These are phyloP conservation scores for Dioszegia aurantiaca DNA, from an alignment of 768 basidiomycete genomes.

Conservation along the genomic window DNA sequence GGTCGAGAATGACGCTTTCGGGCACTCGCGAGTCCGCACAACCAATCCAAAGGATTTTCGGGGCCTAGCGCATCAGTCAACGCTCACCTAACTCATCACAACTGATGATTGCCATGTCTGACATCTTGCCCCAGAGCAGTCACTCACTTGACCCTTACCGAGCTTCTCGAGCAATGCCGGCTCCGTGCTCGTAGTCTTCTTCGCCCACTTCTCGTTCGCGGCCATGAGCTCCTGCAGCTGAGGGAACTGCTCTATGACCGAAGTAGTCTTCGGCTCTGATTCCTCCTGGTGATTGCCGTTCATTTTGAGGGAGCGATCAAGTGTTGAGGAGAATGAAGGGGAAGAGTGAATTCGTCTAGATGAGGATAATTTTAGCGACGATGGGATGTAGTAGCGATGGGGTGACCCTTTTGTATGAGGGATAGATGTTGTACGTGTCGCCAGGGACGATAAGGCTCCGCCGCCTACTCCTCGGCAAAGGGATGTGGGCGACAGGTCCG, in stretches of 20 bases:
- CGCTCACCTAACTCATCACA: neutral
- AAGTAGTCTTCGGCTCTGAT: neutral
- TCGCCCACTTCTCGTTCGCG: constrained; percentile 69
- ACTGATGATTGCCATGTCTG: too few species aligned
- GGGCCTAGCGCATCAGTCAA: constrained; percentile 27
- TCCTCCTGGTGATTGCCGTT: neutral
- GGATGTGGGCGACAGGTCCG: too few species aligned
- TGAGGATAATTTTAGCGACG: too few species aligned
- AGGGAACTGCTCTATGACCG: constrained; percentile 30
- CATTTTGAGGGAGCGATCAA: neutral
- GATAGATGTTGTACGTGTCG: too few species aligned
- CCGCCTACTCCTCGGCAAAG: too few species aligned
- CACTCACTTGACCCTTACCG: constrained; percentile 63
- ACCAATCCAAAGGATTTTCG: constrained; percentile 51
- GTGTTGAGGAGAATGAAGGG: neutral
- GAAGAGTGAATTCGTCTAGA: too few species aligned
- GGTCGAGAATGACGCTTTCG: constrained; percentile 60
- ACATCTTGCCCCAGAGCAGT: constrained; percentile 45
- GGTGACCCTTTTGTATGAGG: too few species aligned
- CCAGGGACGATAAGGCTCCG: too few species aligned
- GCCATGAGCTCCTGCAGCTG: constrained; percentile 54
- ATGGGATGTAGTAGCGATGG: too few species aligned
- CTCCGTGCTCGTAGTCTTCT: constrained; percentile 59
- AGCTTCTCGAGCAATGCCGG: constrained; percentile 65
- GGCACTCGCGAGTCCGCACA: constrained; percentile 78